phyloP scores from a whole-genome alignment of 2,329 filamentous ascomycete genomes.

The Paramyrothecium roridum region DNA sequence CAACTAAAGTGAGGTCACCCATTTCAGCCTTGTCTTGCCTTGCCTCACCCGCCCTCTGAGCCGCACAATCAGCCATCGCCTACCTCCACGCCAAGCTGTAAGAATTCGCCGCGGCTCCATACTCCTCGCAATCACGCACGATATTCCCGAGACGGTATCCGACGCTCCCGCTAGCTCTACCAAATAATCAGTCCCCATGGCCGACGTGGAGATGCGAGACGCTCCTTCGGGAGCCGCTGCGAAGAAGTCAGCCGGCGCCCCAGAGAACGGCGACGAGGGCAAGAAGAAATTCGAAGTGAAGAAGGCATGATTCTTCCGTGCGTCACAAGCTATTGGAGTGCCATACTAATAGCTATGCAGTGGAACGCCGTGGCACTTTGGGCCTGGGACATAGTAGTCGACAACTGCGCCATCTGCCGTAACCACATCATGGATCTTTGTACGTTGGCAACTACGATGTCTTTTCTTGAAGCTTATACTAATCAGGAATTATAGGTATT shows the following conservation, averaged over 20 bases:
- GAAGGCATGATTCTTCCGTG: too few species aligned
- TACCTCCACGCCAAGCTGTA: too few species aligned
- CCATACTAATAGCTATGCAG: constrained; percentile 42
- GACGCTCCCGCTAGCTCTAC: background rate
- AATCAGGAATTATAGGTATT: constrained; percentile 60
- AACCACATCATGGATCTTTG: constrained; percentile 99
- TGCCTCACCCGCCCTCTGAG: too few species aligned
- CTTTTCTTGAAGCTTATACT: constrained; percentile 7
- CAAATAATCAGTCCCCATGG: constrained; percentile 54
- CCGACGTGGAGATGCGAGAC: constrained; percentile 96
- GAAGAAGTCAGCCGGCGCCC: constrained; percentile 20
- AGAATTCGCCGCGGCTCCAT: background rate
- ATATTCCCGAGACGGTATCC: background rate
- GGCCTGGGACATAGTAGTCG: constrained; percentile 99
- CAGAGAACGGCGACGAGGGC: constrained; percentile 54
- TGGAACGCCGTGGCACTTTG: constrained; percentile 98
- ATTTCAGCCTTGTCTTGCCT: too few species aligned
- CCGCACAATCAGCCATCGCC: too few species aligned
- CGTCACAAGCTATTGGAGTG: background rate
- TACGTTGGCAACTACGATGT: constrained; percentile 38
- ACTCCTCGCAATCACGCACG: too few species aligned
- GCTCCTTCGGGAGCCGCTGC: constrained; percentile 46
- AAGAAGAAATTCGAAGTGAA: constrained; percentile 99
- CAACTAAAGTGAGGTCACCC: too few species aligned
- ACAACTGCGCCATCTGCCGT: constrained; percentile 98